A percentile compares a stretch with the other conserved stretches of the same genome.
phyloP scores from a whole-genome alignment of 2,329 filamentous ascomycete species.

The Botrytis galanthina region DNA sequence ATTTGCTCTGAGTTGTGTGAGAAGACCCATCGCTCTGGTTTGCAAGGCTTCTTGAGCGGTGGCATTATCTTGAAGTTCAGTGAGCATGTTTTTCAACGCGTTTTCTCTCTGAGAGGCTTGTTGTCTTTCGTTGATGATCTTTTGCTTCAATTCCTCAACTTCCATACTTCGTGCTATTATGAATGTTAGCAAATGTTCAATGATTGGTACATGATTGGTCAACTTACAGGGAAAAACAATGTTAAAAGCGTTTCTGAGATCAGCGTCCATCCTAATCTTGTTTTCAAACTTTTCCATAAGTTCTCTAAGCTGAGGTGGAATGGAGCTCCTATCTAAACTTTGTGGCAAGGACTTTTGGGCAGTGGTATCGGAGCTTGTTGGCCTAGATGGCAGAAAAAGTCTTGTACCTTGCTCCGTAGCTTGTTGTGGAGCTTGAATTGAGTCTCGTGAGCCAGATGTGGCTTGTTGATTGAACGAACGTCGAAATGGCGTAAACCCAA shows the following conservation, averaged over 20 bases:
- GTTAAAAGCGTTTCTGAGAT: constrained; percentile 11
- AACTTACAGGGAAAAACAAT: constrained; percentile 14
- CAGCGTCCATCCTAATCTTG: constrained; percentile 8
- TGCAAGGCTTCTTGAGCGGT: constrained; percentile 7
- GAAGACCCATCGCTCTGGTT: constrained; percentile 8
- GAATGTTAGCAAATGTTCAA: background rate
- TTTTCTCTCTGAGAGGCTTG: constrained; percentile 23
- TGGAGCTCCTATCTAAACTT: background rate
- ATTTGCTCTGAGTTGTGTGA: background rate
- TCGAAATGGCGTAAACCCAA: background rate
- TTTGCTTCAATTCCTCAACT: constrained; percentile 13
- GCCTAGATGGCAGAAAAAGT: background rate
- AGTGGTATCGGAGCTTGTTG: background rate
- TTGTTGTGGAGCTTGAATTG: background rate
- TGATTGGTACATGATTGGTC: background rate
- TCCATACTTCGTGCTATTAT: constrained; percentile 6
- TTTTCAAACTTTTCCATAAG: constrained; percentile 13
- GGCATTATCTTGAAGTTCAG: background rate
- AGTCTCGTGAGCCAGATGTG: background rate
- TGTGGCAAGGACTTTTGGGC: background rate
- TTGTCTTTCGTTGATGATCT: background rate
- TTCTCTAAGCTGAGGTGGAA: constrained; percentile 12
- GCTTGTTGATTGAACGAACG: background rate
- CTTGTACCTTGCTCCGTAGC: background rate
- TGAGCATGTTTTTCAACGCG: constrained; percentile 61